These are phyloP conservation scores for Dillenia suffruticosa DNA, from an alignment of 164 flowering plant genomes.

Conservation along the genomic window DNA sequence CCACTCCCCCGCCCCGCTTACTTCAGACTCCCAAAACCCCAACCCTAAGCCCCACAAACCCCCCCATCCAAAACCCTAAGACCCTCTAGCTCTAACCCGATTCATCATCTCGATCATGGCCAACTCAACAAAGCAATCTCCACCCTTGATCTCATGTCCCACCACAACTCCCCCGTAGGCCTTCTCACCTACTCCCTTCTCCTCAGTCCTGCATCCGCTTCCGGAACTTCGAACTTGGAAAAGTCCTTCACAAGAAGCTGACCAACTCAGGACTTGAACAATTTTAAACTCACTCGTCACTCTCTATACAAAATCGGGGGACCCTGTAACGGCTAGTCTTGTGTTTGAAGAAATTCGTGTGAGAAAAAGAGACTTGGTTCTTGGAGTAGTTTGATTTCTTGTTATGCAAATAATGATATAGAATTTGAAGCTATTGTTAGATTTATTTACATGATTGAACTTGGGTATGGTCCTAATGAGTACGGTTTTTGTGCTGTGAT, in stretches of 20 bases:
- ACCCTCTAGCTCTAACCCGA: slow-evolving; percentile 23
- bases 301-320: slow-evolving; percentile 66
- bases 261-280: slow-evolving; percentile 29
- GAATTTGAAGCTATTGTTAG: slow-evolving; percentile 33
- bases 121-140: slow-evolving; percentile 50
- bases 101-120: slow-evolving; percentile 38
- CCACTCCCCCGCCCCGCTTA: slow-evolving; percentile 16
- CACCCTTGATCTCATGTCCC: slow-evolving; percentile 47
- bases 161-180: slow-evolving; percentile 35
- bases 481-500: slow-evolving; percentile 61
- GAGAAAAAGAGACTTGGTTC: slow-evolving; percentile 55
- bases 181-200: slow-evolving; percentile 54
- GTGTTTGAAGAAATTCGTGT: slow-evolving; percentile 51
- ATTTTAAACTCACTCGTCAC: slow-evolving; percentile 56
- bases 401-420: slow-evolving; percentile 45
- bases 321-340: slow-evolving; percentile 30
- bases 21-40: slow-evolving; percentile 10
- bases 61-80: slow-evolving; percentile 14
- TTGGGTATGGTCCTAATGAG: slow-evolving; percentile 58
- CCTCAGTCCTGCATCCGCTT: slow-evolving; percentile 71
- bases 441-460: slow-evolving; percentile 52
- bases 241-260: slow-evolving; percentile 45
- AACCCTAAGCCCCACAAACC: slow-evolving; percentile 19
- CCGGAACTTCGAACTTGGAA: slow-evolving; percentile 50
- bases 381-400: slow-evolving; percentile 79